Percentiles rank a stretch among this genome's conserved stretches.
Conservation (phyloP, 164 flowering plant genomes). For the Platanus orientalis region DNA sequence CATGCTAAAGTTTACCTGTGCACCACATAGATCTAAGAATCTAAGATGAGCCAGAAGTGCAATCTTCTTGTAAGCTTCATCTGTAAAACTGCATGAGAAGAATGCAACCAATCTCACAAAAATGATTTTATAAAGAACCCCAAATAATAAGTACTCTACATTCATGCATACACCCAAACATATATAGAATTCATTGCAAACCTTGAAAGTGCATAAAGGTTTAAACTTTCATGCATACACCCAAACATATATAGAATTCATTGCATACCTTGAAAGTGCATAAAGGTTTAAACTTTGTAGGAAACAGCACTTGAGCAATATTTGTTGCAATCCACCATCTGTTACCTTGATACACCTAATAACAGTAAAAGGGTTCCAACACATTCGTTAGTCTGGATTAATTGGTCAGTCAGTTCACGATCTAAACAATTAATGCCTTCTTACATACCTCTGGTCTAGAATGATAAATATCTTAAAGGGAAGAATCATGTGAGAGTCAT, state of each 20-base stretch:
- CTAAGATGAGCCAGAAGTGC: constrained; percentile 46
- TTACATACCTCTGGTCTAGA: not conserved
- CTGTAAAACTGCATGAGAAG: constrained; percentile 57
- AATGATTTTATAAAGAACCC: not conserved
- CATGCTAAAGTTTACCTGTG: constrained; percentile 57
- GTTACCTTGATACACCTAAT: constrained; percentile 79
- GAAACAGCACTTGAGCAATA: constrained; percentile 48
- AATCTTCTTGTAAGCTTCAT: constrained; percentile 61
- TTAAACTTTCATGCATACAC: constrained; percentile 38
- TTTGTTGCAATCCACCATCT: constrained; percentile 66
- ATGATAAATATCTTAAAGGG: not conserved
- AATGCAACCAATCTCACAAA: constrained; percentile 9
- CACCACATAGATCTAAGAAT: constrained; percentile 87
- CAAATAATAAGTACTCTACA: not conserved
- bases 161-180: not conserved
- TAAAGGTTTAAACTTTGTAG: constrained; percentile 73
- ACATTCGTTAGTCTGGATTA: not conserved
- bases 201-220: constrained; percentile 88
- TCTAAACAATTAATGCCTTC: no score
- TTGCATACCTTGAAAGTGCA: constrained; percentile 68
- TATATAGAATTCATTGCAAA: constrained; percentile 13
- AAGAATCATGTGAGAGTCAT: not conserved
- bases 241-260: not conserved
- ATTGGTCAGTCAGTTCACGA: not conserved
- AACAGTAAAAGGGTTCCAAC: not conserved